A percentile compares a stretch with the other conserved stretches of the same genome.
Conservation (phyloP, 106 monocot genomes). For the Phalaenopsis aphrodite region DNA sequence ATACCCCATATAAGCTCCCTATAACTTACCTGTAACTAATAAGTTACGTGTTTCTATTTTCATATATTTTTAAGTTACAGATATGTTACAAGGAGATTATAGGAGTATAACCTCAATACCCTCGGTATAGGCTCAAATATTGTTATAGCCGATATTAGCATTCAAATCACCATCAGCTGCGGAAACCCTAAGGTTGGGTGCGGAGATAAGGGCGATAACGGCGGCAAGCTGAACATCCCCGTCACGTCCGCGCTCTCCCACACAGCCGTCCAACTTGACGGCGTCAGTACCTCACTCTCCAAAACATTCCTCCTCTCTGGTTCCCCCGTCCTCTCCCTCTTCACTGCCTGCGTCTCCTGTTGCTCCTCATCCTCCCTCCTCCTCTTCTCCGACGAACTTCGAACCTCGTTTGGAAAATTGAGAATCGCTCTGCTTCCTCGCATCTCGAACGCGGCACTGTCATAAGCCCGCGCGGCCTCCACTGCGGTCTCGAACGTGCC, state of each 20-base stretch:
- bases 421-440: slow-evolving; percentile 71
- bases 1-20: too few species aligned
- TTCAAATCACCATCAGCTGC: slow-evolving; percentile 22
- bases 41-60: too few species aligned
- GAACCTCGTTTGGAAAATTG: slow-evolving; percentile 75
- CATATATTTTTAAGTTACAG: too few species aligned
- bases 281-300: slow-evolving; percentile 14
- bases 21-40: too few species aligned
- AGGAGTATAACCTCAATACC: too few species aligned
- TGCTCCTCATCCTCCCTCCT: slow-evolving; percentile 5
- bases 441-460: slow-evolving; percentile 63
- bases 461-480: slow-evolving; percentile 74
- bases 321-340: slow-evolving; percentile 19
- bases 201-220: slow-evolving; percentile 44
- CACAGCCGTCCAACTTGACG: slow-evolving; percentile 23
- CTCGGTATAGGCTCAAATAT: too few species aligned
- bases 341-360: neutral
- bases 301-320: neutral
- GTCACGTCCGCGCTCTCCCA: slow-evolving; percentile 15
- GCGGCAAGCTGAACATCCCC: slow-evolving; percentile 28
- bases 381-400: neutral
- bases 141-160: too few species aligned
- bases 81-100: too few species aligned
- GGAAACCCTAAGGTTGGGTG: slow-evolving; percentile 31
- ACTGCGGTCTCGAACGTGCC: slow-evolving; percentile 67